Conservation (phyloP, 192 early-diverging fungal genomes). For the Podila epigama region DNA sequence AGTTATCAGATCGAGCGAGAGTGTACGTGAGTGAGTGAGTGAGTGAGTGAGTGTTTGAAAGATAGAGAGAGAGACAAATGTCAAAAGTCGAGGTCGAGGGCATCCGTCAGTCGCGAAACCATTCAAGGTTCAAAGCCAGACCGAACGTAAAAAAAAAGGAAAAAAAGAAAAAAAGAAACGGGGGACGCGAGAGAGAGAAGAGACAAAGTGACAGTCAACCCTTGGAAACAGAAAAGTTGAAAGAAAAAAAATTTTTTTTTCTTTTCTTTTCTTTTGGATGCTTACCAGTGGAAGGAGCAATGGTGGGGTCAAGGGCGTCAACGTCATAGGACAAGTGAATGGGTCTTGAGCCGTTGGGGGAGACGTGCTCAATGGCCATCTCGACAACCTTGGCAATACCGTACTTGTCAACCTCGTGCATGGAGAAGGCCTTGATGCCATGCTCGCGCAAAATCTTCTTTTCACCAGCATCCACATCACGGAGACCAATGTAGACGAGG, state of each 20-base stretch:
- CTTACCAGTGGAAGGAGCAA: slow-evolving; percentile 85
- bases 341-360: slow-evolving; percentile 71
- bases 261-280: no score
- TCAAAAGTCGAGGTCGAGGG: no score
- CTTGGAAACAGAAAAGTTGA: no score
- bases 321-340: slow-evolving; percentile 95
- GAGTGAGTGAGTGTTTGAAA: slow-evolving; percentile 2
- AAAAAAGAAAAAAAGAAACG: not conserved
- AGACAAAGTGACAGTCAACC: no score
- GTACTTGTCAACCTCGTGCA: slow-evolving; percentile 95
- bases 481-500: slow-evolving; percentile 95
- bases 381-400: slow-evolving; percentile 94
- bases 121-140: slow-evolving; percentile 3
- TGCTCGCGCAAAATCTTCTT: slow-evolving; percentile 83
- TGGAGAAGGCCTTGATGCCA: slow-evolving; percentile 92
- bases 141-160: not conserved
- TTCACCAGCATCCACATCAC: slow-evolving; percentile 91
- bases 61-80: not conserved
- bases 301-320: slow-evolving; percentile 92
- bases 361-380: slow-evolving; percentile 91
- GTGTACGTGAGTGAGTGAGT: not conserved
- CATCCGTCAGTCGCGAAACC: no score
- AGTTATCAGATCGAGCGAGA: slow-evolving; percentile 2
- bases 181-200: not conserved
- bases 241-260: no score